These are phyloP conservation scores for Lichtheimia hyalospora DNA, from an alignment of 371 early-diverging fungal genomes.

Conservation along the genomic window DNA sequence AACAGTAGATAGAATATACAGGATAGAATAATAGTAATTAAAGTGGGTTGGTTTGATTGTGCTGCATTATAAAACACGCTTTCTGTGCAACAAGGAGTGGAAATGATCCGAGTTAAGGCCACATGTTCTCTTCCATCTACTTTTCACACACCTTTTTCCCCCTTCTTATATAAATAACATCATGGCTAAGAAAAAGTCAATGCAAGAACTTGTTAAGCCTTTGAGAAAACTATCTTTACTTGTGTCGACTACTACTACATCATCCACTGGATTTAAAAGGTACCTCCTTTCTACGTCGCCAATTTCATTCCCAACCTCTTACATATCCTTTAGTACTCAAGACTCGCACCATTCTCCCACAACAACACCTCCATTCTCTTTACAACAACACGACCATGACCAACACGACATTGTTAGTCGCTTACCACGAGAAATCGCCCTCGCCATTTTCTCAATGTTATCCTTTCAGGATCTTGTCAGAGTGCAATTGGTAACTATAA, in stretches of 20 bases:
- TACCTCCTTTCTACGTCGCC: too few relatives aligned
- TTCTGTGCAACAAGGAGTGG: conserved; percentile 1
- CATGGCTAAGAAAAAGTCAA: conserved; percentile 38
- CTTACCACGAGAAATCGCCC: conserved; percentile 36
- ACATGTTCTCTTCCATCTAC: neutral
- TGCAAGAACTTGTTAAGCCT: conserved; percentile 37
- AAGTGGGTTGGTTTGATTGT: too few relatives aligned
- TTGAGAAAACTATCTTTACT: conserved; percentile 31
- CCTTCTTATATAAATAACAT: conserved; percentile 12
- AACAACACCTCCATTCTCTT: neutral
- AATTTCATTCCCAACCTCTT: neutral
- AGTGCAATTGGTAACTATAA: conserved; percentile 40
- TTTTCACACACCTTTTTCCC: conserved; percentile 8
- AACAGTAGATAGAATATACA: too few relatives aligned
- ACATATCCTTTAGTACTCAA: neutral
- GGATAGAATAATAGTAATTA: too few relatives aligned
- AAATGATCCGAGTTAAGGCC: neutral
- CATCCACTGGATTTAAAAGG: too few relatives aligned
- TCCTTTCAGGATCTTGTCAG: conserved; percentile 36
- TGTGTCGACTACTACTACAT: neutral
- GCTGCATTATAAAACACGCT: neutral
- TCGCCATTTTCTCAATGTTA: conserved; percentile 30
- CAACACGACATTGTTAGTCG: conserved; percentile 24
- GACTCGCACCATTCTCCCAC: neutral
- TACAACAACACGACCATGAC: conserved; percentile 17